These are phyloP conservation scores for Phytophthora megakarya DNA, from an alignment of 352 stramenopile genomes.

Conservation along the genomic window DNA sequence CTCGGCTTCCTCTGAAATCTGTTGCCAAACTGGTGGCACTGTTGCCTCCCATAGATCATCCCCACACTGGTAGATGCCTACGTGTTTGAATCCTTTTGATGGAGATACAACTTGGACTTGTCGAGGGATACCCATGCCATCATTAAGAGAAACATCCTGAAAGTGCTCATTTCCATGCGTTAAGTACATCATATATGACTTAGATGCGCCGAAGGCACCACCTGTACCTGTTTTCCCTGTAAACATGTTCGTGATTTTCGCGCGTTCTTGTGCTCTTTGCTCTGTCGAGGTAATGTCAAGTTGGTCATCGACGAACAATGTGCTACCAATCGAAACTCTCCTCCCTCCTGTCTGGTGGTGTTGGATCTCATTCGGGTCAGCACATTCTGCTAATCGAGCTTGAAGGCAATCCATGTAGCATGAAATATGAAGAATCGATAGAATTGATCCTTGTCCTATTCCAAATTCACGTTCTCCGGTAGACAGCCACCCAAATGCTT, in stretches of 20 bases:
- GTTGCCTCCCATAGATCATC: no score
- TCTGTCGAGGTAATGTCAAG: slow-evolving; percentile 2
- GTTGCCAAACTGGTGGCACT: neutral
- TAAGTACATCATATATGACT: slow-evolving; percentile 11
- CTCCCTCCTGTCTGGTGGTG: no score
- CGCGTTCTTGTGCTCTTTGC: neutral
- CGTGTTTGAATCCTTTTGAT: no score
- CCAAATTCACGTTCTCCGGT: slow-evolving; percentile 6
- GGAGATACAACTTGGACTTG: no score
- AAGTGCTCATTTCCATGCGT: no score
- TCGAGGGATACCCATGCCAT: slow-evolving; percentile 1
- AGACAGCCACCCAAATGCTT: no score
- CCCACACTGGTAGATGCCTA: no score
- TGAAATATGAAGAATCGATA: slow-evolving; percentile 11
- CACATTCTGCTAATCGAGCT: no score
- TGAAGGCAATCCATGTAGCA: no score
- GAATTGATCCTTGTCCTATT: slow-evolving; percentile 3
- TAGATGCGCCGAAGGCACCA: no score
- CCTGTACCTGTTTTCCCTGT: slow-evolving; percentile 1
- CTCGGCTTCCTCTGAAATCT: neutral
- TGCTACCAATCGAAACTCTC: neutral
- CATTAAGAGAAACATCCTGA: slow-evolving; percentile 9
- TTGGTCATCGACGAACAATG: slow-evolving; percentile 9
- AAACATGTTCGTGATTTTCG: slow-evolving; percentile 2
- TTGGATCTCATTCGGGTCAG: no score